Evolutionary conservation across 495 filamentous ascomycete genomes (phyloP), one percentile per base, ranked within the genome.

Genomic region (Opeltia flavorubescens): DNA sequence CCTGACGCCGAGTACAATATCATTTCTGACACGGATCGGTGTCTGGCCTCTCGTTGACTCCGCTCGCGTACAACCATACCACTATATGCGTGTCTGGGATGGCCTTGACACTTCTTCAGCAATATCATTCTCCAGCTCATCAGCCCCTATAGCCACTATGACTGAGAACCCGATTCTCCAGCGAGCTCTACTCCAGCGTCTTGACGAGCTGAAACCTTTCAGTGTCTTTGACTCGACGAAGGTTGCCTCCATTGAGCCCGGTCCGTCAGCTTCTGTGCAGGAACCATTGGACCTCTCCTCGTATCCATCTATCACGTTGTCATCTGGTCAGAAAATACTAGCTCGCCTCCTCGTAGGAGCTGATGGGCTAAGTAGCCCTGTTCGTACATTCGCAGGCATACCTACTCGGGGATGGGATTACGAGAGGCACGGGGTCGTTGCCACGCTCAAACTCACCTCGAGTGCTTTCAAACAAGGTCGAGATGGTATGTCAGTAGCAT

Each of bases 21-120:
- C 63, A 0, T 93, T 84, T 54, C 65, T 87, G 46, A 68, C 77
- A 29, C 61, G 62, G n/a, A 89, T 91, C 45, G 89, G 89, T 17
- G 91, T 83, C 6, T 99, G 89, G 89, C 62, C 69, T n/a, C 76
- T 89, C 55, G 59, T 94, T 24, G 69, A 83, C 45, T 56, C 58
- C 7, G 63, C 71, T 2, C 73, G 93, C n/a, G 74, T 88, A 12
- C 89, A 95, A 62, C 68, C 75, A 2, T 99, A 95, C 61, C 76
- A 89, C 35, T 81, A 85, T 50, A 99, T 99, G 91, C 67, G 80
- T 52, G 89, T 98, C 8, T 99, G 91, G 91, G 91, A 99, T 63
- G 91, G 91, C 46, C 78, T 95, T 46, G 82, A 84, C 15, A 86
- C 83, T 13, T 84, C 76, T 45, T 81, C 88, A 30, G 74, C 78